Base-by-base conservation (phyloP, 371 early-diverging fungal species). In the Rhizopus arrhizus region DNA sequence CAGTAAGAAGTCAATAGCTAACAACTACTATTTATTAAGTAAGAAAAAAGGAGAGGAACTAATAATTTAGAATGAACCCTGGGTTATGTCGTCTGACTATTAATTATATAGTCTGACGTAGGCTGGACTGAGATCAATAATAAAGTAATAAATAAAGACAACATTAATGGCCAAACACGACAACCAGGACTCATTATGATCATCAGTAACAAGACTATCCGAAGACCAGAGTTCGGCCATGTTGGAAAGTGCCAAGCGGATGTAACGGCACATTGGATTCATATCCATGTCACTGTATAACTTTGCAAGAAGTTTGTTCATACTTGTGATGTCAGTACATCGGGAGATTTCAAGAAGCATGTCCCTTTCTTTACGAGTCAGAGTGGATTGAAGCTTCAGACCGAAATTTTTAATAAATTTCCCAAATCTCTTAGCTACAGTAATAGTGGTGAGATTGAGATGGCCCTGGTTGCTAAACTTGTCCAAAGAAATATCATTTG, bases 331-430 rank as follows among this genome's bases (percentile, higher is more conserved):
- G 49, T 58, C 40, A 47, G 48, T 58, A 31, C 58, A 49, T 49
- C 15, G 13, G 58, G 58, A 7, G 40, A 58, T 58, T 58, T 49
- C 48, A 49, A 58, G 49, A 38, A 58, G 58, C 48, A 49, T 40
- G 40, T 47, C 58, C 48, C 58, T 47, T 48, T 58, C 58, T 56
- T 46, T 46, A 46, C 56, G 47, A 46, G 10, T 46, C 56, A 56
- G 46, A 56, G 45, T 56, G 32, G 46, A 46, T 46, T 56, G 56
- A 56, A 56, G 56, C 56, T 56, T 56, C 56, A 56, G 56, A 32
- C 47, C 47, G 36, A 56, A 56, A 46, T 56, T 34, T 46, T 56
- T 16, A 58, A 58, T 58, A 40, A 28, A 34, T 48, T 38, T 58
- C 13, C 49, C 49, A 49, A 48, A 58, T 58, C 58, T 58, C 38